A percentile compares a stretch with the other conserved stretches of the same genome.
These are phyloP conservation scores for Stachybotrys echinatus DNA, from an alignment of 2,329 filamentous ascomycete species.

Conservation along the genomic window DNA sequence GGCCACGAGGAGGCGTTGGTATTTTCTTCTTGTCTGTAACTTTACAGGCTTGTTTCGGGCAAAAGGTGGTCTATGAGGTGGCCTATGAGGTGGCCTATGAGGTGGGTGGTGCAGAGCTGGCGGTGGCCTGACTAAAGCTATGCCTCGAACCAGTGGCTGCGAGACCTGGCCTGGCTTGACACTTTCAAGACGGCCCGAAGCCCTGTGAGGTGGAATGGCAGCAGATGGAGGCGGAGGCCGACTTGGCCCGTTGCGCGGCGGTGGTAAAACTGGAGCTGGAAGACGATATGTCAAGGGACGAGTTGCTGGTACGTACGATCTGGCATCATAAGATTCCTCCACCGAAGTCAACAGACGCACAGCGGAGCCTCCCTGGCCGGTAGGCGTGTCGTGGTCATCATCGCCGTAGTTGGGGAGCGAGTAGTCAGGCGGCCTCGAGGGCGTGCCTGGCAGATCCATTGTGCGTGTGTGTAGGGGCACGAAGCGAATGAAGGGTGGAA, in stretches of 20 bases:
- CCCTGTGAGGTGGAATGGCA: background rate
- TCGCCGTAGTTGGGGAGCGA: slow-evolving; percentile 47
- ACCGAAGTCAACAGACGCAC: slow-evolving; percentile 59
- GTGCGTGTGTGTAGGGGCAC: background rate
- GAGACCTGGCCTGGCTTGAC: too few relatives aligned
- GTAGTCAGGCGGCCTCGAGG: slow-evolving; percentile 52
- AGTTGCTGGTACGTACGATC: slow-evolving; percentile 47
- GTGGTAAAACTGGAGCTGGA: background rate
- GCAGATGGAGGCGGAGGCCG: too few relatives aligned
- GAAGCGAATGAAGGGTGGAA: background rate
- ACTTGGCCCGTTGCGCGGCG: background rate
- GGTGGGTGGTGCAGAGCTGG: too few relatives aligned
- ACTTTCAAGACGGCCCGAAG: slow-evolving; percentile 6
- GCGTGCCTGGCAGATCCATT: slow-evolving; percentile 48
- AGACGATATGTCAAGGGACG: background rate
- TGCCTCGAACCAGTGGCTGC: too few relatives aligned
- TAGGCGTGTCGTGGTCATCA: slow-evolving; percentile 45
- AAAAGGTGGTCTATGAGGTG: slow-evolving; percentile 10
- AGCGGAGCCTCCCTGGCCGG: slow-evolving; percentile 44
- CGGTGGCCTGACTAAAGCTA: too few relatives aligned
- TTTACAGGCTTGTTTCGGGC: slow-evolving; percentile 36
- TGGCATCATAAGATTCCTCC: slow-evolving; percentile 47
- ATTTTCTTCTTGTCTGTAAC: slow-evolving; percentile 35
- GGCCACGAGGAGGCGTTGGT: slow-evolving; percentile 24
- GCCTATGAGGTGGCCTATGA: slow-evolving; percentile 9